Base-by-base conservation (phyloP, 805 yeast species). In the Metschnikowia peoriensis region DNA sequence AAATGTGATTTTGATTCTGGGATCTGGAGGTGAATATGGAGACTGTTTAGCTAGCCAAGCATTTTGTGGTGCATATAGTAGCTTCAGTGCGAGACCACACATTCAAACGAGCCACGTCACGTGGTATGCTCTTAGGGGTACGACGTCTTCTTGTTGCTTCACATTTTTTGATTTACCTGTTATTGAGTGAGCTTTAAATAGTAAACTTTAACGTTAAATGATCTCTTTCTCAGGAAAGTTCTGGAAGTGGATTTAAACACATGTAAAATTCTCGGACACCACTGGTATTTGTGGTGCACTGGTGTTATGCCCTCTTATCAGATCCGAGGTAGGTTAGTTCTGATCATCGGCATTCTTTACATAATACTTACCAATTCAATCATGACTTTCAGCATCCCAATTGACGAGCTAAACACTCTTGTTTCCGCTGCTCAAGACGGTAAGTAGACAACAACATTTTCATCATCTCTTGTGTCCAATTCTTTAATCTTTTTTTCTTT, bases 391-490 rank as follows among this genome's bases (percentile, higher is more conserved):
- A 1, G 16, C 17, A 32, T 47, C 7, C 39, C 44, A 9, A 29
- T 34, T 27, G 38, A 45, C 9, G 43, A 46, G 14, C 32, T 44
- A 12, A 38, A 16, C 29, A 17, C 52, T 27, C 49, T 55, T 39
- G 46, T 42, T 14, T 10, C 15, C 1, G 45, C 40, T 6, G 56
- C 56, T n/a, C 50, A 37, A 29, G 48, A 44, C 14, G 56, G 58
- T 55, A 55, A 39, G 55, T 32, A 4, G 10, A 32, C 6, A 12
- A 32, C 35, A 22, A n/a, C n/a, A n/a, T n/a, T n/a, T n/a, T n/a
- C n/a, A n/a, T n/a, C n/a, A n/a, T n/a, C n/a, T 6, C 12, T 15
- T 35, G 9, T 38, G 16, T 28, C 22, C 27, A n/a, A n/a, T n/a
- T n/a, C n/a, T n/a, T n/a, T 22, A 22, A 3, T 22, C 4, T 22